These are phyloP conservation scores for Mikania micrantha DNA, from an alignment of 129 eudicot species.

Conservation along the genomic window DNA sequence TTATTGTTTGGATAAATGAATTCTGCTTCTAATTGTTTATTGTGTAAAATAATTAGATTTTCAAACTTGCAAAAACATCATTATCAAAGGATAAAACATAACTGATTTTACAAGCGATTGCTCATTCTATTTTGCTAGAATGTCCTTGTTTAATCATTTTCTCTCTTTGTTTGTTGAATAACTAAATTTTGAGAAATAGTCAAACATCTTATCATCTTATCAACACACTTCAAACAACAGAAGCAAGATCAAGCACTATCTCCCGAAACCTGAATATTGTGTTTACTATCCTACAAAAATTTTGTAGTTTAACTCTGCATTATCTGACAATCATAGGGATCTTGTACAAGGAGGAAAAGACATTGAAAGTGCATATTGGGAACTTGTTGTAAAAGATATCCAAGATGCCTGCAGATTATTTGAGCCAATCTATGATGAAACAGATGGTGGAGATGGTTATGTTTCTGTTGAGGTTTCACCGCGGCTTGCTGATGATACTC, in stretches of 20 bases:
- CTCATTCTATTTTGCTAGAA: background rate
- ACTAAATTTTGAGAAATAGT: background rate
- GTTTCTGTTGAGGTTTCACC: slow-evolving; percentile 99
- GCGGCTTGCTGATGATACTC: slow-evolving; percentile 84
- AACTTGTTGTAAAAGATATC: slow-evolving; percentile 90
- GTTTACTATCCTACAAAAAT: background rate
- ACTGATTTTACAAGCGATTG: background rate
- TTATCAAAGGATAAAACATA: background rate
- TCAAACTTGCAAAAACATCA: background rate
- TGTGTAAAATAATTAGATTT: too few relatives aligned
- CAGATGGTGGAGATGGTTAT: slow-evolving; percentile 90
- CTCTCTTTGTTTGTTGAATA: background rate
- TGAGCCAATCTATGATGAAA: slow-evolving; percentile 81
- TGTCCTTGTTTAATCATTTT: background rate
- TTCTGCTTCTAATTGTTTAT: background rate
- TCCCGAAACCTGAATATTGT: background rate
- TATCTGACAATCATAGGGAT: slow-evolving; percentile 44
- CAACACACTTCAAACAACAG: background rate
- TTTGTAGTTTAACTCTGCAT: background rate
- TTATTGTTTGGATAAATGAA: background rate
- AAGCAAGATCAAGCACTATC: background rate
- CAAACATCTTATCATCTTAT: background rate
- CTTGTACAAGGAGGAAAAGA: slow-evolving; percentile 94
- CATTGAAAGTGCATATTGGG: slow-evolving; percentile 97
- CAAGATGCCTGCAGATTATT: slow-evolving; percentile 98